phyloP scores from a whole-genome alignment of 148 eudicot species.

The Rhododendron kiyosumense region DNA sequence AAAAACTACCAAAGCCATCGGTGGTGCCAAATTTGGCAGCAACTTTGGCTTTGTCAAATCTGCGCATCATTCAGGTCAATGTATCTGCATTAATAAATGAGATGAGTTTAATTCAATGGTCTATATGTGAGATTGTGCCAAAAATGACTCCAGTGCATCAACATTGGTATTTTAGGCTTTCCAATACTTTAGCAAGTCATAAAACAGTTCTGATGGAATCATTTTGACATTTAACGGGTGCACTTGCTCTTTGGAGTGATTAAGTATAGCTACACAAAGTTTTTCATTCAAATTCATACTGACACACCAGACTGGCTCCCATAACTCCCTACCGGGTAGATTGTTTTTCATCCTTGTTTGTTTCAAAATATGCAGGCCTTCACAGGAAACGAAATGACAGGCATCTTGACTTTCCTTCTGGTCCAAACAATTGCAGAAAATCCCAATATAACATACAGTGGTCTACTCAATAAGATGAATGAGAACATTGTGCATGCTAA shows the following conservation, averaged over 20 bases:
- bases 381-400: slow-evolving; percentile 38
- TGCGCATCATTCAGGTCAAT: no score
- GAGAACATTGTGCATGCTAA: slow-evolving; percentile 18
- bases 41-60: neutral
- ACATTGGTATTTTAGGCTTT: neutral
- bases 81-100: no score
- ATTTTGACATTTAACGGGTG: neutral
- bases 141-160: neutral
- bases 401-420: slow-evolving; percentile 44
- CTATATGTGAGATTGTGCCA: neutral
- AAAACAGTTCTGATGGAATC: neutral
- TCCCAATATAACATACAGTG: slow-evolving; percentile 27
- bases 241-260: neutral
- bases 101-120: neutral
- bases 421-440: slow-evolving; percentile 24
- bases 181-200: no score
- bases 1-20: neutral
- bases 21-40: neutral
- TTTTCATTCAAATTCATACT: neutral
- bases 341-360: neutral
- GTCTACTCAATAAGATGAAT: slow-evolving; percentile 30
- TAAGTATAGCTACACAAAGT: neutral
- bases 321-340: neutral
- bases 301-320: neutral
- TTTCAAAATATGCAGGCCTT: slow-evolving; percentile 29